phyloP scores from a whole-genome alignment of 495 filamentous ascomycete species.

The Hyaloscypha variabilis region DNA sequence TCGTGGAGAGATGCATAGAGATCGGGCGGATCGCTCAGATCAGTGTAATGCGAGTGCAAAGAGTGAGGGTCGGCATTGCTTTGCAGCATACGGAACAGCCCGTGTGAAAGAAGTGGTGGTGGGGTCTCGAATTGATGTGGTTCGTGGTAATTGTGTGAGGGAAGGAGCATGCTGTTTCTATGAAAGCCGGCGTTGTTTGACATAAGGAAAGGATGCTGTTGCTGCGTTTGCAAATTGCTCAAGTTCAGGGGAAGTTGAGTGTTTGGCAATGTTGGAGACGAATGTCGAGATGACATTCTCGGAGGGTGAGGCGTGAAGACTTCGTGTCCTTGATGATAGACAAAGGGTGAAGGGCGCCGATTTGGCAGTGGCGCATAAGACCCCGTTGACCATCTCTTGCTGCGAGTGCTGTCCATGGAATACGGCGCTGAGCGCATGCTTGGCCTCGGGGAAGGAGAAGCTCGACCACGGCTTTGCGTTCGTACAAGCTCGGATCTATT shows the following conservation, averaged over 20 bases:
- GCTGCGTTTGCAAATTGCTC: slow-evolving; percentile 53
- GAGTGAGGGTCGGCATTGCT: slow-evolving; percentile 67
- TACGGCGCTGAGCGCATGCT: slow-evolving; percentile 67
- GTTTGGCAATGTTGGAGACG: slow-evolving; percentile 57
- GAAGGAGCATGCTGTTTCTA: slow-evolving; percentile 41
- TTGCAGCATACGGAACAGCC: slow-evolving; percentile 67
- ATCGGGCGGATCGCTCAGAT: slow-evolving; percentile 70
- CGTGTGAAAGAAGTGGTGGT: slow-evolving; percentile 62
- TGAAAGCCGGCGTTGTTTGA: slow-evolving; percentile 48
- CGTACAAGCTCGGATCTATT: slow-evolving; percentile 56
- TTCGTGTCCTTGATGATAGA: slow-evolving; percentile 53
- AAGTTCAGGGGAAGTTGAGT: slow-evolving; percentile 54
- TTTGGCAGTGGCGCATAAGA: slow-evolving; percentile 53
- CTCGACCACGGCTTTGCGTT: slow-evolving; percentile 60
- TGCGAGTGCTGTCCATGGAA: slow-evolving; percentile 58
- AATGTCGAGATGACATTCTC: slow-evolving; percentile 47
- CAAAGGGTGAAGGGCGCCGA: slow-evolving; percentile 56
- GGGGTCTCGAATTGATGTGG: slow-evolving; percentile 48
- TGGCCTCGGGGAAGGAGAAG: slow-evolving; percentile 67
- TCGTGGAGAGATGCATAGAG: slow-evolving; percentile 71
- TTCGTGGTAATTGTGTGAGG: slow-evolving; percentile 38
- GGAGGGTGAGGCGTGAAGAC: slow-evolving; percentile 46
- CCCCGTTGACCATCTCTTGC: slow-evolving; percentile 74
- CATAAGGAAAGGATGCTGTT: slow-evolving; percentile 51
- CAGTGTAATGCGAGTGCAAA: slow-evolving; percentile 62